Evolutionary conservation across 177 flowering plant genomes (phyloP).

Genomic region (Vitis hybrid): DNA sequence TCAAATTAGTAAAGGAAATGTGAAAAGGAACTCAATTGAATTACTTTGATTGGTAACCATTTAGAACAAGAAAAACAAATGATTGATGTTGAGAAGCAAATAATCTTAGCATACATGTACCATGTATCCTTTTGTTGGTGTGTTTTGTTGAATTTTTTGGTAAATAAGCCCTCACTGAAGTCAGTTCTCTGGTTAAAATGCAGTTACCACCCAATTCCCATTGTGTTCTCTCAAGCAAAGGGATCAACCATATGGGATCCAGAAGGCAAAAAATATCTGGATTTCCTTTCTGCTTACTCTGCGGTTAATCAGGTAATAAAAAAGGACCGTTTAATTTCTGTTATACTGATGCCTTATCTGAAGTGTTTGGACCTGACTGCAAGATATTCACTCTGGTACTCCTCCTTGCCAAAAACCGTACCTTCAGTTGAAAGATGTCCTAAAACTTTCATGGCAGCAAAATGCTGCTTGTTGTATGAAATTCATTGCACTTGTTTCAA

Average conservation of each 20-base stretch:
- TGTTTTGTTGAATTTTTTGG: neutral
- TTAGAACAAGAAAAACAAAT: neutral
- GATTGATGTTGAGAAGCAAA: neutral
- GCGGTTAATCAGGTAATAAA: slow-evolving; percentile 91
- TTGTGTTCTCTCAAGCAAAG: slow-evolving; percentile 88
- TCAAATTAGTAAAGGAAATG: neutral
- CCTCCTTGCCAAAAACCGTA: neutral
- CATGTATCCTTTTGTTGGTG: neutral
- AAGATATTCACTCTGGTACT: neutral
- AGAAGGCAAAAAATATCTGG: slow-evolving; percentile 88
- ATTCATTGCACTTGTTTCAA: neutral
- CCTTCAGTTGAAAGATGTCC: too few relatives aligned
- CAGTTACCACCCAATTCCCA: slow-evolving; percentile 95
- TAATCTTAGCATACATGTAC: neutral
- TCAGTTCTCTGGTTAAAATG: slow-evolving; percentile 23
- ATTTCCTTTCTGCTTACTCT: slow-evolving; percentile 94
- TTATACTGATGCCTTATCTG: neutral
- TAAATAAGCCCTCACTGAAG: neutral
- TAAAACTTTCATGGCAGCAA: too few relatives aligned
- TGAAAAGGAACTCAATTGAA: neutral
- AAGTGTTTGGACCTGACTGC: neutral
- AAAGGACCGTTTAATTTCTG: neutral
- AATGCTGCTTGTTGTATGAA: neutral
- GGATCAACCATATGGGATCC: slow-evolving; percentile 95
- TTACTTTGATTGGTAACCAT: neutral